phyloP scores from a whole-genome alignment of 331 rosid species.

The Acacia pycnantha region DNA sequence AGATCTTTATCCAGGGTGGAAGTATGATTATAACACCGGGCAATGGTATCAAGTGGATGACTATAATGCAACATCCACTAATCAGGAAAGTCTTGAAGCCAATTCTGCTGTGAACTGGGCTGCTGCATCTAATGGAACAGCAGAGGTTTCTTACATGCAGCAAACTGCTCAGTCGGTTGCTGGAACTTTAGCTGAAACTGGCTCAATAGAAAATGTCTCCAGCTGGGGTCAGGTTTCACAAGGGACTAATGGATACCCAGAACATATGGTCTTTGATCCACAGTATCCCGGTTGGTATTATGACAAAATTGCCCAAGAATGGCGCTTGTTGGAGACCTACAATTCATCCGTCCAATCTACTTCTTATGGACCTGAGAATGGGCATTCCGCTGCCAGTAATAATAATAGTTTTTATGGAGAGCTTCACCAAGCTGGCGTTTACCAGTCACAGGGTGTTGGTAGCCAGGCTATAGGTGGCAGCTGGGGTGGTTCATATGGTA shows the following conservation, averaged over 20 bases:
- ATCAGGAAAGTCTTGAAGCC: conserved; percentile 35
- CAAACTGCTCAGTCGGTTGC: conserved; percentile 52
- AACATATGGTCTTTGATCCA: conserved; percentile 75
- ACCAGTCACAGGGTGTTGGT: conserved; percentile 41
- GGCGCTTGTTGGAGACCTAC: conserved; percentile 67
- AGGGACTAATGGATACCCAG: conserved; percentile 62
- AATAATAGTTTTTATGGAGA: conserved; percentile 35
- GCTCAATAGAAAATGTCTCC: conserved; percentile 39
- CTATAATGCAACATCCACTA: conserved; percentile 25
- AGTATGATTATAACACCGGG: conserved; percentile 58
- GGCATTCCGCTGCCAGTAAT: conserved; percentile 31
- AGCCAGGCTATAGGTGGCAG: conserved; percentile 46
- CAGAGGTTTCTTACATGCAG: conserved; percentile 56
- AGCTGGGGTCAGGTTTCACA: conserved; percentile 53
- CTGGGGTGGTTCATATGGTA: conserved; percentile 46
- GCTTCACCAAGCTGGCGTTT: conserved; percentile 39
- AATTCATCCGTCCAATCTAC: conserved; percentile 43
- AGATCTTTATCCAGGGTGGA: conserved; percentile 91
- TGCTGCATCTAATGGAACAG: conserved; percentile 38
- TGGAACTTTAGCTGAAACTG: conserved; percentile 53
- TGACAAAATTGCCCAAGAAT: conserved; percentile 67
- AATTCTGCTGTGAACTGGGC: conserved; percentile 39
- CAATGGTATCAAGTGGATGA: conserved; percentile 79
- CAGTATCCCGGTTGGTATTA: conserved; percentile 86
- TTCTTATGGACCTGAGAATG: conserved; percentile 41